A percentile compares a stretch with the other conserved stretches of the same genome.
phyloP scores from a whole-genome alignment of 2,329 filamentous ascomycete species.

The Aspergillus niger region DNA sequence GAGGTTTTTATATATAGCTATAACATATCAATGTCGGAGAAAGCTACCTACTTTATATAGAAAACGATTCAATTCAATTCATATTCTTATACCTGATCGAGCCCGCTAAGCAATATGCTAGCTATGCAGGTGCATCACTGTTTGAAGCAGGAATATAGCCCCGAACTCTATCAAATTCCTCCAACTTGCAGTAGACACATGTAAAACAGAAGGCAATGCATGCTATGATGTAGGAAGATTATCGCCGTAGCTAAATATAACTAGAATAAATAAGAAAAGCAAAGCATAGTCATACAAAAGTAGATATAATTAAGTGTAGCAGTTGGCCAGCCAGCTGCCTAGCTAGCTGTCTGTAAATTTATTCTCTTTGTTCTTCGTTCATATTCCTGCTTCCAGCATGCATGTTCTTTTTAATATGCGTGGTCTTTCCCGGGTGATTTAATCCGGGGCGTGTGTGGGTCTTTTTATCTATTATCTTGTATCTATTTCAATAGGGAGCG shows the following conservation, averaged over 20 bases:
- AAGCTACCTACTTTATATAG: no score
- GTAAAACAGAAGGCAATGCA: background rate
- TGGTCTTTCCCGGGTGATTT: background rate
- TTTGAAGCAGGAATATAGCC: background rate
- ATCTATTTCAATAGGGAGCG: background rate
- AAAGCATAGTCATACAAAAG: background rate
- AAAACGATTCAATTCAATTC: background rate
- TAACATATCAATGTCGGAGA: no score
- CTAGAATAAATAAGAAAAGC: background rate
- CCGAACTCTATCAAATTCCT: background rate
- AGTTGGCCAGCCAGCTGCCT: background rate
- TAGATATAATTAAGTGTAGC: no score
- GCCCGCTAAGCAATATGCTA: background rate
- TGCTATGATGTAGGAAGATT: background rate
- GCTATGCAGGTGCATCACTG: background rate
- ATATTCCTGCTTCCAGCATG: background rate
- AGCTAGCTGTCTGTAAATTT: background rate
- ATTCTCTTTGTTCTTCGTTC: background rate
- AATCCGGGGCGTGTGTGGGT: fast-evolving
- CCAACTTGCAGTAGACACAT: background rate
- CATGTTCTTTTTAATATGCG: background rate
- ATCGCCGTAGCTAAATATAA: background rate
- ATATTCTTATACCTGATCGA: background rate
- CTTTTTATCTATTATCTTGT: background rate
- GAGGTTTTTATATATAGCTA: no score